Percentiles rank a stretch among this genome's conserved stretches.
phyloP scores from a whole-genome alignment of 2,329 filamentous ascomycete species.

The Coniella lustricola region DNA sequence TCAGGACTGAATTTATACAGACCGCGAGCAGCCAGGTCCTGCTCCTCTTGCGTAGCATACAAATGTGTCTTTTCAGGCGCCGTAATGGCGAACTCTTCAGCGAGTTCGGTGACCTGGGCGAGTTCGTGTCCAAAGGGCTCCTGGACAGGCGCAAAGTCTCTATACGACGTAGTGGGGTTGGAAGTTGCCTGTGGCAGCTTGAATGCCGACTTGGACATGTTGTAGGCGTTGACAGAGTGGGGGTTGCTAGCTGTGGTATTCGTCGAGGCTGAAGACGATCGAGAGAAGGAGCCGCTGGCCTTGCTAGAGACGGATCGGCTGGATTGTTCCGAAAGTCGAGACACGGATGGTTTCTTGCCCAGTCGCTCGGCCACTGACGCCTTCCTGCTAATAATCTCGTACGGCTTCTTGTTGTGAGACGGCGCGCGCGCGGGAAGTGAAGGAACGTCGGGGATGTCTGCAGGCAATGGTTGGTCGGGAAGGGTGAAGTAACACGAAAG shows the following conservation, averaged over 20 bases:
- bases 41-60: conserved; percentile 67
- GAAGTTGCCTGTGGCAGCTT: conserved; percentile 21
- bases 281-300: conserved; percentile 47
- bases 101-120: conserved; percentile 85
- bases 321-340: conserved; percentile 50
- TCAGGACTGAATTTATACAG: conserved; percentile 68
- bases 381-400: conserved; percentile 53
- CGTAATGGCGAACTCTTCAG: conserved; percentile 72
- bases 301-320: conserved; percentile 49
- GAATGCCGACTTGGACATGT: conserved; percentile 21
- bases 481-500: conserved; percentile 59
- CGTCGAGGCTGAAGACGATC: conserved; percentile 50
- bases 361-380: conserved; percentile 57
- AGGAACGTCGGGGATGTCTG: conserved; percentile 42
- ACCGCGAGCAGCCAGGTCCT: conserved; percentile 60
- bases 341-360: conserved; percentile 35
- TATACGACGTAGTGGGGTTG: conserved; percentile 9
- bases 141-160: conserved; percentile 19
- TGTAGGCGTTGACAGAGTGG: conserved; percentile 24
- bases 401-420: conserved; percentile 80
- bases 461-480: conserved; percentile 33
- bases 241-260: conserved; percentile 42
- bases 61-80: conserved; percentile 38
- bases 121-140: conserved; percentile 81
- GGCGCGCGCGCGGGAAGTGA: conserved; percentile 68